Base-by-base conservation (phyloP, 2,329 filamentous ascomycete genomes). In the Fusarium sp. region DNA sequence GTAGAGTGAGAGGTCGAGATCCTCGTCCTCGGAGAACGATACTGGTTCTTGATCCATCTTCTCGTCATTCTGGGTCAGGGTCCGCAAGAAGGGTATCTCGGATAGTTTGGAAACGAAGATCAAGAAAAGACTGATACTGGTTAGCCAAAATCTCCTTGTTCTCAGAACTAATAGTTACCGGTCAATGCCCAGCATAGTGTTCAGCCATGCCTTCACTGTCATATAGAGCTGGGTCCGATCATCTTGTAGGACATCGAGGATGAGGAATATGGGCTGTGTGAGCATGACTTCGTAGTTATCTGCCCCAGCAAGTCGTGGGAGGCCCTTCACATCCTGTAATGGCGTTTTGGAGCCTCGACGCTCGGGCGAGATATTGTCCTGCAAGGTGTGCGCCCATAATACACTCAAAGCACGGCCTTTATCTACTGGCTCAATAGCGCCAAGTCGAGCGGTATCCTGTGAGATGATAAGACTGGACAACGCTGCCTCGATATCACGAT, bases 191-290 rank as follows among this genome's bases (percentile, higher is more conserved):
- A 88, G 79, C 73, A 89, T 84, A 57, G 78, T 90, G 71, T 92
- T 91, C 6, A 98, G 84, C 94, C 95, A 98, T 48, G 88, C 89
- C 72, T 91, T 91, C 38, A 93, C 89, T 26, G 92, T 91, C 79
- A 93, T 91, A 66, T 91, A 93, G 16, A 92, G 82, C 71, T 94
- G 92, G 4, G 89, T 91, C 21, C 88, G 85, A 63, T 93, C 90
- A 61, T 94, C 91, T 20, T 88, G 80, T 2, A 98, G 83, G 2
- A 91, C 86, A 78, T 98, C 95, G 26, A 98, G 83, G 67, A 97
- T 85, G 13, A 97, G 81, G 67, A 98, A 91, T 20, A 97, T 80
- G 2, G 95, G 95, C 49, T 93, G 88, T 8, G 91, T 91, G 39
- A 98, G 84, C 82, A 97, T 91, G 8, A 91, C 82, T 71, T 92